These are phyloP conservation scores for Nyssa sinensis DNA, from an alignment of 148 eudicot genomes.

Conservation along the genomic window DNA sequence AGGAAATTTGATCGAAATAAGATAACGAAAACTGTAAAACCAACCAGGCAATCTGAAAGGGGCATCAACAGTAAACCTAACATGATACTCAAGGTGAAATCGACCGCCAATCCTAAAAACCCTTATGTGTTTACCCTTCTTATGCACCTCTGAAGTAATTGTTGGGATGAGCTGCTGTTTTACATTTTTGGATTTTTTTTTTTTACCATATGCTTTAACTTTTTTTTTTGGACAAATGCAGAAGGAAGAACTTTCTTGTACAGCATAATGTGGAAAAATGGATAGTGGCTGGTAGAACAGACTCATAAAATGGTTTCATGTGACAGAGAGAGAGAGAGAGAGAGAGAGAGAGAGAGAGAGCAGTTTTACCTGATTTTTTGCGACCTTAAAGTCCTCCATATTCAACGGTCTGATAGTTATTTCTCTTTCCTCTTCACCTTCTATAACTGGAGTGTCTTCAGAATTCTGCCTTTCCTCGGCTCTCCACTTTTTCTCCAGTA, in stretches of 20 bases:
- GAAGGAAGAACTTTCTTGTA: background rate
- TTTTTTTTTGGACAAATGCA: too few relatives aligned
- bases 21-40: too few relatives aligned
- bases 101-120: too few relatives aligned
- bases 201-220: background rate
- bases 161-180: background rate
- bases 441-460: constrained; percentile 14
- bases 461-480: constrained; percentile 32
- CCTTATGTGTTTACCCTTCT: background rate
- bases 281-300: background rate
- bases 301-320: background rate
- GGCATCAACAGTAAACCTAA: too few relatives aligned
- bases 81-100: too few relatives aligned
- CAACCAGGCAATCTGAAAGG: too few relatives aligned
- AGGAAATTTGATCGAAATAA: too few relatives aligned
- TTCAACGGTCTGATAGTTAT: constrained; percentile 68
- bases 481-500: constrained; percentile 51
- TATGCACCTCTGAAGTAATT: background rate
- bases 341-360: too few relatives aligned
- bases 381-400: constrained; percentile 74
- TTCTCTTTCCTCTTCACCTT: constrained; percentile 49
- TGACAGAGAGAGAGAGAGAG: too few relatives aligned
- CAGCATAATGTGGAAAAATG: too few relatives aligned
- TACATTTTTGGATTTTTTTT: background rate
- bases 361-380: constrained; percentile 69